Percentiles rank a stretch among this genome's conserved stretches.
These are phyloP conservation scores for Trichoderma polysporum DNA, from an alignment of 2,329 filamentous ascomycete genomes.

Conservation along the genomic window DNA sequence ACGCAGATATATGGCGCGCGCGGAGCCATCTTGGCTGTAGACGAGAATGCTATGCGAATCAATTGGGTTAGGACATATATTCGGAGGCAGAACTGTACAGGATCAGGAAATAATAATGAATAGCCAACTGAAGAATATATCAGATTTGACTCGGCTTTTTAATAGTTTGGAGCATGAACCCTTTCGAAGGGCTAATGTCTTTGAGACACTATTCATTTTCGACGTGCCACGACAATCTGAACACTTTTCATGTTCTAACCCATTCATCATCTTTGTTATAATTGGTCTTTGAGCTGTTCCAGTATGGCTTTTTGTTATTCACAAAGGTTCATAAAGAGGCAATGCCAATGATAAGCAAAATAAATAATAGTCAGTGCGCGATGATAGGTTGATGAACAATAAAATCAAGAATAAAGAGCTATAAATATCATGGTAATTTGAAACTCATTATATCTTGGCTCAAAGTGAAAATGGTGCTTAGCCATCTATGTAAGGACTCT, in stretches of 20 bases:
- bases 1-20: slow-evolving; percentile 4
- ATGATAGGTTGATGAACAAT: background rate
- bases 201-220: background rate
- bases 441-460: background rate
- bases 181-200: background rate
- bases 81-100: background rate
- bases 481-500: background rate
- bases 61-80: background rate
- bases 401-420: background rate
- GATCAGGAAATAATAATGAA: background rate
- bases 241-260: background rate
- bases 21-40: background rate
- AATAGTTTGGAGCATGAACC: background rate
- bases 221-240: background rate
- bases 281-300: background rate
- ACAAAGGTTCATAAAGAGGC: no score
- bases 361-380: background rate
- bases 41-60: background rate
- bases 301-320: background rate
- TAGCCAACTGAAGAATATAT: background rate
- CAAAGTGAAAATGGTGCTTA: background rate
- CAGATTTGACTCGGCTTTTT: background rate
- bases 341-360: background rate
- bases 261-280: no score
- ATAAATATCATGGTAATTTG: background rate